Evolutionary conservation across 495 filamentous ascomycete genomes (phyloP).

Genomic region (Glutinoglossum americanum): DNA sequence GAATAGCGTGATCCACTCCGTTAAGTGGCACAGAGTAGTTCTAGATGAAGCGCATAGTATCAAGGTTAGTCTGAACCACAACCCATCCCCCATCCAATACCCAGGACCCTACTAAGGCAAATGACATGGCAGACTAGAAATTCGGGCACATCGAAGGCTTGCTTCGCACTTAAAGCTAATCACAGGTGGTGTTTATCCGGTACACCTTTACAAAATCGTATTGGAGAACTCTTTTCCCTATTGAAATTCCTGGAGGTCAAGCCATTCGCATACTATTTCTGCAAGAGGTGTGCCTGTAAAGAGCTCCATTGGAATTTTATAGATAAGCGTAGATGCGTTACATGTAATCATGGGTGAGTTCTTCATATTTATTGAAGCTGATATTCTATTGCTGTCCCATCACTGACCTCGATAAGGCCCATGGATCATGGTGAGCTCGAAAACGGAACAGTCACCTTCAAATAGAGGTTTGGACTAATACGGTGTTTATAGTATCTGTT

Average conservation of each 20-base stretch:
- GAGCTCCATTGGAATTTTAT: conserved; percentile 65
- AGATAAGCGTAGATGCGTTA: conserved; percentile 35
- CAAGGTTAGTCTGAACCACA: conserved; percentile 30
- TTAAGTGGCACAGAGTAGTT: conserved; percentile 75
- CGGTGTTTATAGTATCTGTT: conserved; percentile 37
- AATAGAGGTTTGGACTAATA: neutral
- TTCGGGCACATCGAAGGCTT: conserved; percentile 81
- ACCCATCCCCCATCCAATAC: neutral
- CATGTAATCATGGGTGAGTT: conserved; percentile 26
- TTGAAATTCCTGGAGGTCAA: conserved; percentile 70
- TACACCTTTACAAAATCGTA: conserved; percentile 87
- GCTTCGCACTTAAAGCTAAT: conserved; percentile 64
- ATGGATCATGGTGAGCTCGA: conserved; percentile 33
- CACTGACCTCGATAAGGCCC: conserved; percentile 1
- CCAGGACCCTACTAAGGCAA: neutral
- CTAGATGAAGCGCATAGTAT: conserved; percentile 95
- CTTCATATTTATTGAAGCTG: neutral
- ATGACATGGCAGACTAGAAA: conserved; percentile 29
- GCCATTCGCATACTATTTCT: conserved; percentile 86
- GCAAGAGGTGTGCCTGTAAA: conserved; percentile 60
- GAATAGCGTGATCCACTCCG: conserved; percentile 68
- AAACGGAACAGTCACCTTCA: neutral
- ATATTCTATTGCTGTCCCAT: neutral
- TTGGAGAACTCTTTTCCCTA: conserved; percentile 91
- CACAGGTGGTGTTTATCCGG: conserved; percentile 93